A percentile compares a stretch with the other conserved stretches of the same genome.
Evolutionary conservation across 2,329 filamentous ascomycete genomes (phyloP).

Genomic region (Fusarium veterinarium): DNA sequence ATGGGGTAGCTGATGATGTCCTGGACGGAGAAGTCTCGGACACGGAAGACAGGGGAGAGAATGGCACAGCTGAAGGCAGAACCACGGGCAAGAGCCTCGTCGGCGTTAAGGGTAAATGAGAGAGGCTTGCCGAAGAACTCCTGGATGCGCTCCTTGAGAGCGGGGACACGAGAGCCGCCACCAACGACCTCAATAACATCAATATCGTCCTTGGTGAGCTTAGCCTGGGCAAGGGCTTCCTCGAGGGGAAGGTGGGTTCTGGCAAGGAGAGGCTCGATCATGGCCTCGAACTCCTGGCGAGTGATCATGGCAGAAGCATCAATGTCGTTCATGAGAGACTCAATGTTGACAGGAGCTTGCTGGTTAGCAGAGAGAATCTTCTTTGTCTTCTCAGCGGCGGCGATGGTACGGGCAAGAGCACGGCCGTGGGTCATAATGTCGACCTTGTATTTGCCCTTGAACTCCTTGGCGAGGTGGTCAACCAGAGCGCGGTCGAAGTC

Average conservation of each 20-base stretch:
- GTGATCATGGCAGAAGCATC: slow-evolving; percentile 92
- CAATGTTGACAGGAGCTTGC: slow-evolving; percentile 91
- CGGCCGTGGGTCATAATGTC: slow-evolving; percentile 93
- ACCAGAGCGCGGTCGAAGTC: slow-evolving; percentile 96
- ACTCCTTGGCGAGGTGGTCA: slow-evolving; percentile 94
- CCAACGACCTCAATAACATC: slow-evolving; percentile 94
- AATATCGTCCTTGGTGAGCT: slow-evolving; percentile 91
- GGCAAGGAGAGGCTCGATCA: slow-evolving; percentile 85
- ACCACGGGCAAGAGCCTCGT: slow-evolving; percentile 94
- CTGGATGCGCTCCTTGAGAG: slow-evolving; percentile 90
- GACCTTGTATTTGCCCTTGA: slow-evolving; percentile 98
- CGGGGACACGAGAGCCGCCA: slow-evolving; percentile 91
- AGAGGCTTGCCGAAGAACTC: slow-evolving; percentile 92
- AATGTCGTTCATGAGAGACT: slow-evolving; percentile 98
- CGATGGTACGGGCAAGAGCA: slow-evolving; percentile 85
- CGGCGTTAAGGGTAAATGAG: slow-evolving; percentile 97
- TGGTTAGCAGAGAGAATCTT: slow-evolving; percentile 98
- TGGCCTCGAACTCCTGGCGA: slow-evolving; percentile 91
- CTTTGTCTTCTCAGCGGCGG: slow-evolving; percentile 96
- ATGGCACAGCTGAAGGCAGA: slow-evolving; percentile 98
- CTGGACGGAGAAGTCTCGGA: slow-evolving; percentile 97
- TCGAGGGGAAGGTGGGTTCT: slow-evolving; percentile 81
- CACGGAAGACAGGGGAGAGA: slow-evolving; percentile 96
- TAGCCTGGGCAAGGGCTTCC: slow-evolving; percentile 93
- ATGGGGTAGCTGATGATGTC: slow-evolving; percentile 98